Evolutionary conservation across 2,329 filamentous ascomycete species (phyloP), one percentile per base, ranked within the genome.

Genomic region (Arthrobotrys musiformis): DNA sequence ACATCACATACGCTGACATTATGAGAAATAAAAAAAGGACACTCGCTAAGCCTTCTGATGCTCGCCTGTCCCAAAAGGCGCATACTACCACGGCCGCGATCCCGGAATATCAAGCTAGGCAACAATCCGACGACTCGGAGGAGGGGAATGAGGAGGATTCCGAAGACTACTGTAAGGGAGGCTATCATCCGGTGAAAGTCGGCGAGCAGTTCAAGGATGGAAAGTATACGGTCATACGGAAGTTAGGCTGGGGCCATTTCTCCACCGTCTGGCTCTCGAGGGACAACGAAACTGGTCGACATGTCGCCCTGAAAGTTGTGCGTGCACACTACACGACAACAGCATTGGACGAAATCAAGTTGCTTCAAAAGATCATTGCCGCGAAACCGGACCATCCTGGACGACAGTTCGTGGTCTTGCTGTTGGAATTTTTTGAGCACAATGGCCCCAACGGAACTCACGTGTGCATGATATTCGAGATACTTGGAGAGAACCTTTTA

Each of bases 391-490:
- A 94, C 81, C 95, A 99, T 83, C 94, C 95, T 24, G 95, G 95
- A 82, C 91, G 94, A 80, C 92, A 92, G 84, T 94, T 98, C 82
- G 95, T 98, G 79, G 95, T 99, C 83, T 97, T 93, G 84, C 87
- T 78, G 17, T 88, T 98, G 81, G 94, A 98, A 84, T 97, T 93
- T 0, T 99, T 99, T 84, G 94, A 97, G 83, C 95, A 98, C 86
- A 96, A 96, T 84, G 95, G 95, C 9, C 94, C 94, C 48, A 96
- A 99, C 82, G 95, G 95, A 56, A 92, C 93, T 63, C 95, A 99
- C 82, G 93, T 98, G 74, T 99, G 95, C 86, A 98, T 99, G 94
- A 95, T 99, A 6, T 99, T 99, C 81, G 95, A 99, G 84, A 95
- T 99, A 2, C 85, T 99, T 70, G 95, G 95, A 94, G 98, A 98